A percentile compares a stretch with the other conserved stretches of the same genome.
phyloP scores from a whole-genome alignment of 202 grass and related monocot species.

The Brachypodium distachyon region DNA sequence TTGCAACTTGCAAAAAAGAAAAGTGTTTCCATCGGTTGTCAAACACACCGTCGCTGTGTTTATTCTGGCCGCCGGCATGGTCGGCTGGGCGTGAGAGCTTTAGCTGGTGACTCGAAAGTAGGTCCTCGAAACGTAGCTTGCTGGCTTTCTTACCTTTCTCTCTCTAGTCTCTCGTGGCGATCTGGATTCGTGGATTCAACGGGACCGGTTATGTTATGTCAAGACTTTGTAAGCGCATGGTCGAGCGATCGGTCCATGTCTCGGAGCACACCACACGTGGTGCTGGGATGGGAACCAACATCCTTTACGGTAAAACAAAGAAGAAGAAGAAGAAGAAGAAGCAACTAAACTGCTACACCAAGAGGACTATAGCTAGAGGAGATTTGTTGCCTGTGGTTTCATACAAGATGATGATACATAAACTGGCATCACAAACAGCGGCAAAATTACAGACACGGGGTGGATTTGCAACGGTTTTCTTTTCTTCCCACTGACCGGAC shows the following conservation, averaged over 20 bases:
- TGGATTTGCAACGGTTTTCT: not conserved
- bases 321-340: no score
- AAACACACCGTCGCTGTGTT: no score
- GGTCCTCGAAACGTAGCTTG: no score
- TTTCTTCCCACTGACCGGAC: not conserved
- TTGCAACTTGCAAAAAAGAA: not conserved
- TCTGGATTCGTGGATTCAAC: not conserved
- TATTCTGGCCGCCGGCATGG: not conserved
- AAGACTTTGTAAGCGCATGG: not conserved
- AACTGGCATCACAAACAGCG: no score
- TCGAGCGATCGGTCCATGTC: no score
- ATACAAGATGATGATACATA: no score
- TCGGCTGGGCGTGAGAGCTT: not conserved
- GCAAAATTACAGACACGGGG: conserved; percentile 9
- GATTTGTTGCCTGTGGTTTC: no score
- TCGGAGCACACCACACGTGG: not conserved
- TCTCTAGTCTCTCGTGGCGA: no score
- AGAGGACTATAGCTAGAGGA: no score
- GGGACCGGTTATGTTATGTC: no score
- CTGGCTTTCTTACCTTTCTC: not conserved
- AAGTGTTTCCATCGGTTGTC: not conserved
- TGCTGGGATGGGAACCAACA: not conserved
- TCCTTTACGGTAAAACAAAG: not conserved
- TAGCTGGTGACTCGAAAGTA: no score
- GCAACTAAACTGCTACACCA: no score